Base-by-base conservation (phyloP, 345 rosid genomes). In the Dovyalis caffra region DNA sequence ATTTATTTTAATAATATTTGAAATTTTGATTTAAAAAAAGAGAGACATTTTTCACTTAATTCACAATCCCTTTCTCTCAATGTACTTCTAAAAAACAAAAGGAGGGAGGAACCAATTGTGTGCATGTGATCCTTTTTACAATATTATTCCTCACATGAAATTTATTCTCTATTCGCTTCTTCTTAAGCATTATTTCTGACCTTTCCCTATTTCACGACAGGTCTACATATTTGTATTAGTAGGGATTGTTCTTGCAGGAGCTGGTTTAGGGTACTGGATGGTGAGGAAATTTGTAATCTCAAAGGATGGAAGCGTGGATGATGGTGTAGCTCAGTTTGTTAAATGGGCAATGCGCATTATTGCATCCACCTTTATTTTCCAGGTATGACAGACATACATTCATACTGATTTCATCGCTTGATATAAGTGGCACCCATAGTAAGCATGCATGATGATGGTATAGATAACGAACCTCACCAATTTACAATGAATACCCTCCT, bases 231-330 rank as follows among this genome's bases (percentile, higher is more conserved):
- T 91, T 62, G 77, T 90, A 53, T 74, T 93, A 45, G 88, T 90
- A 6, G 96, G 92, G 75, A 83, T 90, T 77, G 74, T 84, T 70
- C 81, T 93, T n/a, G 74, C 96, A 0, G 99, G 99, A 81, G 99
- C 99, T 84, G 98, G 91, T 79, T 81, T 90, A 53, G 99, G 99
- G 70, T 91, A 82, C 78, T 95, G 98, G 98, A 86, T 93, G 21
- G 99, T 95, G 79, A 87, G 91, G 76, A 95, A 86, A 79, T 95
- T 85, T 76, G 93, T 93, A 26, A 85, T 95, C 33, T 83, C 89
- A 18, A 85, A 89, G 75, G 95, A 91, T 76, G 97, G 98, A 73
- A 86, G 82, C 66, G 99, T 95, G 70, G 95, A 91, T 79, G 87
- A 73, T 60, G 89, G 89, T 74, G 85, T 93, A 60, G 97, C 98